Conservation (phyloP, 2,329 filamentous ascomycete genomes). For the Fusarium clavum region DNA sequence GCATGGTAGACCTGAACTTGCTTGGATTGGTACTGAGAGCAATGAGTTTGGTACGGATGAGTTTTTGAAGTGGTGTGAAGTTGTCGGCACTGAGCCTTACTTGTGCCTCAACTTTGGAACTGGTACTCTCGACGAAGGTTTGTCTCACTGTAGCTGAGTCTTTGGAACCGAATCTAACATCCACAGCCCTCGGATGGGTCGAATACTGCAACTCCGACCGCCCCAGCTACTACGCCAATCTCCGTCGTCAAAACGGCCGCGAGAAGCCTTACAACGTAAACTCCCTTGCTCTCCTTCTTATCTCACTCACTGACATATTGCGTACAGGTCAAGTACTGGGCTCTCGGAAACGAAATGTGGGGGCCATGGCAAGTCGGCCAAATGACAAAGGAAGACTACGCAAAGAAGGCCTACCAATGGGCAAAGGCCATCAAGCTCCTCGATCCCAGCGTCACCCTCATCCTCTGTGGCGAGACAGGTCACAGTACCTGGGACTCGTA, state of each 20-base stretch:
- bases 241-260: conserved; percentile 79
- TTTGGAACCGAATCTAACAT: neutral
- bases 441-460: conserved; percentile 75
- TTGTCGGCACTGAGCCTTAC: conserved; percentile 81
- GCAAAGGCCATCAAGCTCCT: conserved; percentile 78
- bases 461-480: conserved; percentile 80
- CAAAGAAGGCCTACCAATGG: conserved; percentile 76
- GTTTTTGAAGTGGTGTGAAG: conserved; percentile 84
- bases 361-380: conserved; percentile 75
- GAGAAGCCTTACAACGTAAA: conserved; percentile 76
- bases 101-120: conserved; percentile 86
- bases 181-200: conserved; percentile 74
- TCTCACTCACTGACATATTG: neutral
- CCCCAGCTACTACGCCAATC: conserved; percentile 84
- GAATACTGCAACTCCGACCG: conserved; percentile 87
- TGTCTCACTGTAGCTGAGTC: neutral
- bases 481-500: conserved; percentile 78
- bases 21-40: conserved; percentile 80
- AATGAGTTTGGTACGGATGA: conserved; percentile 89
- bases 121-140: conserved; percentile 59
- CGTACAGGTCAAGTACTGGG: conserved; percentile 79
- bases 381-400: conserved; percentile 76
- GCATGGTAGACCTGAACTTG: conserved; percentile 70
- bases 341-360: conserved; percentile 80
- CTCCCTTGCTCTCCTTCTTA: rapidly evolving